phyloP scores from a whole-genome alignment of 2,329 filamentous ascomycete genomes.

The Tothia fuscella region DNA sequence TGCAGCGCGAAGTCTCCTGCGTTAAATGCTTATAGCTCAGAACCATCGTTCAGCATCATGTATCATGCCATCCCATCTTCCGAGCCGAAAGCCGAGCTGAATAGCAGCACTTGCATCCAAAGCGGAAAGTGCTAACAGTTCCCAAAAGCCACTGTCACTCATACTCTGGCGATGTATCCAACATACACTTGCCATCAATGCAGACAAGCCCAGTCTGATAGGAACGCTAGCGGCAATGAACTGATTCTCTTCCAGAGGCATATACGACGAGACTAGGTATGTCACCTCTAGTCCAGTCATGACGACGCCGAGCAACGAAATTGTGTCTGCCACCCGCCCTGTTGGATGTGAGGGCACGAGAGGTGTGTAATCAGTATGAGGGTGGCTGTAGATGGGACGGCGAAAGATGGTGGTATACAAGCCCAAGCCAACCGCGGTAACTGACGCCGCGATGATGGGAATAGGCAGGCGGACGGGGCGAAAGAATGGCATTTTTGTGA shows the following conservation, averaged over 20 bases:
- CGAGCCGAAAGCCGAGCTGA: not conserved
- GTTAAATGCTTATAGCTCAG: not conserved
- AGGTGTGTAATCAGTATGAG: not conserved
- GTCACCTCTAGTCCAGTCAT: not conserved
- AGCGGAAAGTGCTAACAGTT: not conserved
- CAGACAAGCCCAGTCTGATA: not conserved
- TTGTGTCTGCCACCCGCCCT: not conserved
- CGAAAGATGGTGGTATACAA: not conserved
- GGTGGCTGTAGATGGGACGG: not conserved
- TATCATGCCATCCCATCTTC: conserved; percentile 6
- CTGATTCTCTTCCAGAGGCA: conserved; percentile 7
- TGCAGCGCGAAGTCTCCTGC: too few relatives aligned
- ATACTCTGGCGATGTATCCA: not conserved
- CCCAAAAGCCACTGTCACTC: conserved; percentile 1
- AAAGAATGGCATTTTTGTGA: not conserved
- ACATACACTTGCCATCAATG: not conserved
- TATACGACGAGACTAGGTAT: not conserved
- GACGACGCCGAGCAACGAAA: not conserved
- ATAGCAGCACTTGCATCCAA: conserved; percentile 1
- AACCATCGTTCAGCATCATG: not conserved
- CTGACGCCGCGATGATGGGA: not conserved
- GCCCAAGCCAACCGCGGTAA: not conserved
- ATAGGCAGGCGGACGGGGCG: conserved; percentile 2
- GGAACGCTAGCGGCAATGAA: conserved; percentile 1
- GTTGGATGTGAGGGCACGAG: not conserved